Conservation (phyloP, 345 rosid species). For the Bruguiera gymnorhiza region DNA sequence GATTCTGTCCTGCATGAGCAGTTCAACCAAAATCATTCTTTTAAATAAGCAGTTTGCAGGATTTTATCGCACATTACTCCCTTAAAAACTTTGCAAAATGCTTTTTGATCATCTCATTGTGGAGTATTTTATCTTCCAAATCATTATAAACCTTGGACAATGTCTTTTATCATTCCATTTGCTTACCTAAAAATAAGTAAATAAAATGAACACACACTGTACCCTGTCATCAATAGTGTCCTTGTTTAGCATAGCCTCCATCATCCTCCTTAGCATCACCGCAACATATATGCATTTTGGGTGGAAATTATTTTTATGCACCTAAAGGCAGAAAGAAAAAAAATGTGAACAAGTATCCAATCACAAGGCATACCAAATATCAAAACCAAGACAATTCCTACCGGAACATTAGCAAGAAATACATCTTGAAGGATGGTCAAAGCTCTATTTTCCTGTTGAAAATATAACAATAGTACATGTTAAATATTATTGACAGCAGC, state of each 20-base stretch:
- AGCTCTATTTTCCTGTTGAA: slow-evolving; percentile 62
- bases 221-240: slow-evolving; percentile 99
- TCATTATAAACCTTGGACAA: neutral
- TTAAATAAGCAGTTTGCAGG: too few species aligned
- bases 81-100: too few species aligned
- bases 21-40: too few species aligned
- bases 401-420: slow-evolving; percentile 89
- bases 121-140: too few species aligned
- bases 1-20: too few species aligned
- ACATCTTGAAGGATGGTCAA: slow-evolving; percentile 59
- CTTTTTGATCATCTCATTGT: too few species aligned
- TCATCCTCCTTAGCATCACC: slow-evolving; percentile 89
- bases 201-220: slow-evolving; percentile 7
- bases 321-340: slow-evolving; percentile 39
- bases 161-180: neutral
- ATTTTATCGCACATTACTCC: too few species aligned
- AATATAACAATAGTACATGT: neutral
- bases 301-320: slow-evolving; percentile 58
- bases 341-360: slow-evolving; percentile 16
- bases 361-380: neutral
- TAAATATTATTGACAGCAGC: neutral
- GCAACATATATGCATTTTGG: slow-evolving; percentile 92
- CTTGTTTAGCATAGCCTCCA: slow-evolving; percentile 90
- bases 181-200: neutral
- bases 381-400: slow-evolving; percentile 34